Base-by-base conservation (phyloP, 1,139 yeast genomes). In the Debaryomycetaceae sp. region DNA sequence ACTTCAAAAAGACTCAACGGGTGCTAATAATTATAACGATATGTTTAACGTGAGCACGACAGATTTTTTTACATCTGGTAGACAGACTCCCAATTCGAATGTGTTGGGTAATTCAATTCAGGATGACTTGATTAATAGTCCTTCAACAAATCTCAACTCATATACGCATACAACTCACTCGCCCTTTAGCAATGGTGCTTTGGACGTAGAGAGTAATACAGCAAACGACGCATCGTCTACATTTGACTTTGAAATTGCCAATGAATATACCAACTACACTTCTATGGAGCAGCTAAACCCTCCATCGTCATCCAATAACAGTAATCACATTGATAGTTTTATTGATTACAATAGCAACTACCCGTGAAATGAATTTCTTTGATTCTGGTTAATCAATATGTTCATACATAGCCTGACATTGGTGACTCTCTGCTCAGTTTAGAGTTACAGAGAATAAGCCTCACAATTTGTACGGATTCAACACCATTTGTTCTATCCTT, bases 41-140 rank as follows among this genome's bases (percentile, higher is more conserved):
- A 51, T 59, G 42, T 59, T 59, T 40, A 49, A 53, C 8, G 55
- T 61, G 9, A 55, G 56, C 39, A 60, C 67, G 2, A 67, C 70
- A 2, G 67, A 64, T 36, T 64, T 64, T 39, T 58, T 64, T 31
- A 50, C 50, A 16, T 44, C 56, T 4, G 47, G 50, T 5, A 22
- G 26, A 22, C 61, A 55, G 29, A 56, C 62, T n/a, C 61, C 65
- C 5, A 52, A 46, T 35, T 38, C 45, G n/a, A 41, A 43, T 33
- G 28, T 42, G 34, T 33, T 40, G 17, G 37, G 43, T 24, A 41
- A 26, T 28, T 29, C 43, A 14, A 19, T 31, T 18, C 34, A 37
- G 30, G 43, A 45, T 8, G 31, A 48, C 37, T 43, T 52, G 28
- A 46, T 50, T 35, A 41, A 52, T 39, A 53, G 57, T 33, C 58